Percentiles rank a stretch among this genome's conserved stretches.
Evolutionary conservation across 805 yeast species (phyloP).

Genomic region (Metschnikowia corniflorae): DNA sequence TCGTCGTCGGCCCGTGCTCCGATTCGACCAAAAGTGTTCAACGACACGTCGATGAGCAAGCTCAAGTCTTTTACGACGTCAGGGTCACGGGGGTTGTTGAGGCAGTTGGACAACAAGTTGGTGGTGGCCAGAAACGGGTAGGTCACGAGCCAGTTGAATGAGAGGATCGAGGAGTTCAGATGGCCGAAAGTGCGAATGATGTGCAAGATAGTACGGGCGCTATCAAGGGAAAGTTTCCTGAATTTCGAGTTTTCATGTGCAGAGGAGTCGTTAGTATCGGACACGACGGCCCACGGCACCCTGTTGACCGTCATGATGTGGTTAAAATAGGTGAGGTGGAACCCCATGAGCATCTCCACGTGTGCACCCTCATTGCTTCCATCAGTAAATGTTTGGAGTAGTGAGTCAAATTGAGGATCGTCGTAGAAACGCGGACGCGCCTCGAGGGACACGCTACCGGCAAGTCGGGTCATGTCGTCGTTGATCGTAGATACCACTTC

Average conservation of each 20-base stretch:
- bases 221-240: conserved; percentile 29
- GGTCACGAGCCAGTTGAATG: conserved; percentile 30
- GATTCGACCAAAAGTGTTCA: conserved; percentile 17
- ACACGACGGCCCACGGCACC: conserved; percentile 25
- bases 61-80: conserved; percentile 29
- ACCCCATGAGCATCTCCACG: conserved; percentile 14
- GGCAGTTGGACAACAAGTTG: conserved; percentile 25
- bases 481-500: conserved; percentile 26
- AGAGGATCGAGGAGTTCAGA: conserved; percentile 20
- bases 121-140: conserved; percentile 33
- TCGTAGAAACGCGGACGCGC: conserved; percentile 30
- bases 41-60: conserved; percentile 25
- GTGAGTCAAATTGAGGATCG: conserved; percentile 27
- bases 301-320: conserved; percentile 38
- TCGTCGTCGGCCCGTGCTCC: conserved; percentile 10
- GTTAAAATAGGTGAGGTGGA: conserved; percentile 31
- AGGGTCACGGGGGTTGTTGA: conserved; percentile 28
- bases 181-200: conserved; percentile 22
- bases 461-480: conserved; percentile 25
- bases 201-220: conserved; percentile 36
- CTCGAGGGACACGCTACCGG: conserved; percentile 16
- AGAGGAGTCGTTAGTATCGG: conserved; percentile 18
- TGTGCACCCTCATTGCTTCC: not conserved
- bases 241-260: conserved; percentile 19
- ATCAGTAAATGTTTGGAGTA: conserved; percentile 1